Conservation (phyloP, 176 grass and related monocot species). For the Lolium perenne region DNA sequence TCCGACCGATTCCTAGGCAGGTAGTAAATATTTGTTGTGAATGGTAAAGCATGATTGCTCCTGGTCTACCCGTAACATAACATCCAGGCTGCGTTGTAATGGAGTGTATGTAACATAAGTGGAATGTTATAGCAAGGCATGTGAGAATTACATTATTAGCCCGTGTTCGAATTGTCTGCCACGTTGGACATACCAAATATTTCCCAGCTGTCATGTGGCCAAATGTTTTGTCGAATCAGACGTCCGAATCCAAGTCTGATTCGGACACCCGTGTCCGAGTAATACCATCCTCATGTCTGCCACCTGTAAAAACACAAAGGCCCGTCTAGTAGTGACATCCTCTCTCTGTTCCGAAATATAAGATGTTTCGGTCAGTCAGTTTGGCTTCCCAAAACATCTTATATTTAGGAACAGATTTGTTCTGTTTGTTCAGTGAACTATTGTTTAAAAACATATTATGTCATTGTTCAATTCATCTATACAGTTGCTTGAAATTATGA, state of each 20-base stretch:
- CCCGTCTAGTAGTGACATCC: neutral
- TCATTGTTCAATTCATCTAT: neutral
- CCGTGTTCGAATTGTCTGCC: neutral
- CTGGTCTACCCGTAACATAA: neutral
- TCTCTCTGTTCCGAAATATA: too few species aligned
- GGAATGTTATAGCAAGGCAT: neutral
- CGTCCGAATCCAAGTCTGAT: neutral
- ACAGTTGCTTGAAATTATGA: neutral
- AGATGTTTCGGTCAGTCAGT: too few species aligned
- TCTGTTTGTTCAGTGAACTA: neutral
- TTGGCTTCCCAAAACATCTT: too few species aligned
- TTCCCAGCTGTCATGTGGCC: neutral
- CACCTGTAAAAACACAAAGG: neutral
- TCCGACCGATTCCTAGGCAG: neutral
- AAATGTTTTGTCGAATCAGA: neutral
- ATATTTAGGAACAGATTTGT: neutral
- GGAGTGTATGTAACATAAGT: neutral
- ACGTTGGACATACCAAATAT: neutral
- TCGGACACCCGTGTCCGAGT: neutral
- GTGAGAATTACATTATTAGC: neutral
- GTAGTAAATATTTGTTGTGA: neutral
- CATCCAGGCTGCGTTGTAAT: neutral
- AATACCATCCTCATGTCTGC: neutral
- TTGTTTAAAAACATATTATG: neutral
- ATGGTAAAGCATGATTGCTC: neutral